These are phyloP conservation scores for Aspergillus pseudotamarii DNA, from an alignment of 2,329 filamentous ascomycete species.

Conservation along the genomic window DNA sequence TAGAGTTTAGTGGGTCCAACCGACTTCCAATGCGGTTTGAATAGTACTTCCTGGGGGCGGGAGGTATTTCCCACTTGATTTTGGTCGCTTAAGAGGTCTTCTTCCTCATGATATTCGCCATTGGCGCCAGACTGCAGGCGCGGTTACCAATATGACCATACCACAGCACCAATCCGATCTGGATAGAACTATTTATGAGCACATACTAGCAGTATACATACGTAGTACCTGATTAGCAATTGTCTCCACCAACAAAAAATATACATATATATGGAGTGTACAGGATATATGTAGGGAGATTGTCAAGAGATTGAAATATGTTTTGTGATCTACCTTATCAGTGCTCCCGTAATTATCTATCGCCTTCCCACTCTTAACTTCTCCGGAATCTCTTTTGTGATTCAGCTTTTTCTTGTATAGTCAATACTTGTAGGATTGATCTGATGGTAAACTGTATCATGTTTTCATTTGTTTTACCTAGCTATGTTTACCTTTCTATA, in stretches of 20 bases:
- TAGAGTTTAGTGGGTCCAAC: conserved; percentile 15
- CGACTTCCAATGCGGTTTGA: conserved; percentile 5
- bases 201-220: not conserved
- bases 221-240: not conserved
- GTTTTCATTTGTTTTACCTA: not conserved
- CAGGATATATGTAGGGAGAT: too few relatives aligned
- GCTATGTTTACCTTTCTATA: not conserved
- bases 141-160: conserved; percentile 19
- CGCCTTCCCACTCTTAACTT: not conserved
- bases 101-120: conserved; percentile 27
- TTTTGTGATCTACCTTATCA: not conserved
- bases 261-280: too few relatives aligned
- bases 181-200: too few relatives aligned
- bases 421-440: not conserved
- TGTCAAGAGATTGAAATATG: not conserved
- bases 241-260: not conserved
- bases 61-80: conserved; percentile 4
- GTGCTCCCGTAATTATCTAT: too few relatives aligned
- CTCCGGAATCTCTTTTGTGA: not conserved
- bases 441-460: not conserved
- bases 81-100: conserved; percentile 13
- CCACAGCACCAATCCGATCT: too few relatives aligned
- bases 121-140: conserved; percentile 27
- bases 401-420: not conserved
- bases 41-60: conserved; percentile 1